phyloP scores from a whole-genome alignment of 1,139 yeast species.

The Eremothecium gossypii region DNA sequence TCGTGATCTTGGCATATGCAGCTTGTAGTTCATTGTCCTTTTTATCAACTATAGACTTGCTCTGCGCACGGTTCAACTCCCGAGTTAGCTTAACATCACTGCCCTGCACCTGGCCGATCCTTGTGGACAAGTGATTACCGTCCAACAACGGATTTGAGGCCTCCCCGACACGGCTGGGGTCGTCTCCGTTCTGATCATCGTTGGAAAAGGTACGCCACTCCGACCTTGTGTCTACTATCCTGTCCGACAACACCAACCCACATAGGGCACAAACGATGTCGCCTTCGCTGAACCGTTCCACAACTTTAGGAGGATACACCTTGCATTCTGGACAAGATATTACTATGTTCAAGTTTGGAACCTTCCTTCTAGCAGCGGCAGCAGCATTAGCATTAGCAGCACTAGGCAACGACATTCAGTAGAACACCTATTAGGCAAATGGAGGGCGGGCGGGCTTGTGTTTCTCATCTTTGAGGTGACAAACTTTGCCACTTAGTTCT shows the following conservation, averaged over 20 bases:
- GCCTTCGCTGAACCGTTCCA: slow-evolving; percentile 93
- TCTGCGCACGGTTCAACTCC: slow-evolving; percentile 84
- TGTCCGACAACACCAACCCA: slow-evolving; percentile 85
- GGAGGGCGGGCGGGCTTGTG: background rate
- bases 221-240: slow-evolving; percentile 89
- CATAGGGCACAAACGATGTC: slow-evolving; percentile 96
- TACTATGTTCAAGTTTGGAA: slow-evolving; percentile 78
- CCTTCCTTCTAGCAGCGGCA: slow-evolving; percentile 29
- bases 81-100: slow-evolving; percentile 68
- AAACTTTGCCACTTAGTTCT: slow-evolving; percentile 1
- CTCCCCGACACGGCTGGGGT: slow-evolving; percentile 98
- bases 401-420: slow-evolving; percentile 17
- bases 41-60: slow-evolving; percentile 73
- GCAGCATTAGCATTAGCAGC: slow-evolving; percentile 19
- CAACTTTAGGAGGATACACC: slow-evolving; percentile 88
- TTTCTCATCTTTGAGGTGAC: background rate
- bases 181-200: slow-evolving; percentile 97
- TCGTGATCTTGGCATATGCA: slow-evolving; percentile 85
- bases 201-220: slow-evolving; percentile 98
- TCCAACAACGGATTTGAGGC: slow-evolving; percentile 93
- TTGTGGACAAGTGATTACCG: slow-evolving; percentile 84
- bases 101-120: slow-evolving; percentile 70
- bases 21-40: slow-evolving; percentile 81
- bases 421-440: too few species aligned
- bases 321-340: slow-evolving; percentile 94